These are phyloP conservation scores for Phyllosticta citrichinensis DNA, from an alignment of 2,329 filamentous ascomycete genomes.

Conservation along the genomic window DNA sequence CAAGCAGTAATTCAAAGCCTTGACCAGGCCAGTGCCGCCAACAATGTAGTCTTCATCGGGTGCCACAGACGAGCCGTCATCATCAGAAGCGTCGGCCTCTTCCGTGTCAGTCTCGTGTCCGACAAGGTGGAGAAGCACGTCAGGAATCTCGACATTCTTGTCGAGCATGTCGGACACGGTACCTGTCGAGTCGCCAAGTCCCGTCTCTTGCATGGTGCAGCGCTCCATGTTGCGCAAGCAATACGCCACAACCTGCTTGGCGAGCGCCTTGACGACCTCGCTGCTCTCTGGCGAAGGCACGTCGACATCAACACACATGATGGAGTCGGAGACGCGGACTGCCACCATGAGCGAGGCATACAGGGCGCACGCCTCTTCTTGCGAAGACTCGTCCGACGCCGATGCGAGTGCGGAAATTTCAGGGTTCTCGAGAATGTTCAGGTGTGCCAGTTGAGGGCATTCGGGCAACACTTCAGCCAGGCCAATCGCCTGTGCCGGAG, in stretches of 20 bases:
- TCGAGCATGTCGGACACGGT: slow-evolving; percentile 30
- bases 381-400: slow-evolving; percentile 64
- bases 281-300: slow-evolving; percentile 72
- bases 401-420: slow-evolving; percentile 60
- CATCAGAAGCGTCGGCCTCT: slow-evolving; percentile 42
- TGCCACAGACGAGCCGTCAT: slow-evolving; percentile 50
- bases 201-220: slow-evolving; percentile 56
- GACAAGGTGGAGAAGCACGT: slow-evolving; percentile 78
- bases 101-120: slow-evolving; percentile 44
- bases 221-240: slow-evolving; percentile 85
- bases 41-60: slow-evolving; percentile 94
- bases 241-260: slow-evolving; percentile 90
- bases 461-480: slow-evolving; percentile 86
- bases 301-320: slow-evolving; percentile 88
- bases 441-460: slow-evolving; percentile 66
- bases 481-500: slow-evolving; percentile 79
- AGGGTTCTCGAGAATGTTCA: slow-evolving; percentile 77
- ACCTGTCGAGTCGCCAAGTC: slow-evolving; percentile 28
- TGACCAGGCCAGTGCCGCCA: slow-evolving; percentile 88
- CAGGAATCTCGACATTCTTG: slow-evolving; percentile 52
- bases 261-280: slow-evolving; percentile 83
- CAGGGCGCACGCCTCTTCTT: slow-evolving; percentile 88
- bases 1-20: slow-evolving; percentile 82
- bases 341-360: slow-evolving; percentile 89
- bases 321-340: slow-evolving; percentile 67